A percentile compares a stretch with the other conserved stretches of the same genome.
These are phyloP conservation scores for Metschnikowia similis DNA, from an alignment of 805 yeast genomes.

Conservation along the genomic window DNA sequence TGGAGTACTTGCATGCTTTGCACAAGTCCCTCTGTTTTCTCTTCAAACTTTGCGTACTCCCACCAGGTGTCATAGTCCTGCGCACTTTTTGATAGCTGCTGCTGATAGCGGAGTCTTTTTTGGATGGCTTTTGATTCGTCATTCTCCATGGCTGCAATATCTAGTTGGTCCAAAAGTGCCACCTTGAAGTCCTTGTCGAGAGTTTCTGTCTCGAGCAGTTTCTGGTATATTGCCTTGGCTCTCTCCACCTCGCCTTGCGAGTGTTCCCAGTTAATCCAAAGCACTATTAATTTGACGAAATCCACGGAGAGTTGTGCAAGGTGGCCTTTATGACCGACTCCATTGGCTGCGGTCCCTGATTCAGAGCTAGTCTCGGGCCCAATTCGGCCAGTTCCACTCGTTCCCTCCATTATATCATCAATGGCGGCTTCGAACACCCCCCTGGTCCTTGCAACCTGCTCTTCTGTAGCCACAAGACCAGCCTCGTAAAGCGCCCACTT, in stretches of 20 bases:
- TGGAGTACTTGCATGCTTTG: conserved; percentile 37
- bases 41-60: conserved; percentile 55
- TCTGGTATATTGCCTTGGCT: conserved; percentile 52
- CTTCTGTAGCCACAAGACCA: conserved; percentile 16
- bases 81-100: conserved; percentile 42
- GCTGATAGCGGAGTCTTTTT: conserved; percentile 53
- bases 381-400: background rate
- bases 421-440: conserved; percentile 64
- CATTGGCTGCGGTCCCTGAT: too few relatives aligned
- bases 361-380: too few relatives aligned
- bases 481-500: conserved; percentile 74
- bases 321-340: too few relatives aligned
- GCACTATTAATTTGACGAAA: conserved; percentile 29
- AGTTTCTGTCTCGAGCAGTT: conserved; percentile 37
- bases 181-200: conserved; percentile 9
- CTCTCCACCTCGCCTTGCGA: conserved; percentile 57
- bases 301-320: conserved; percentile 4
- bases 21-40: conserved; percentile 27
- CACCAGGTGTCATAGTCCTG: conserved; percentile 80
- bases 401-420: conserved; percentile 29
- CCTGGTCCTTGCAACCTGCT: conserved; percentile 46
- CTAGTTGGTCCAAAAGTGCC: conserved; percentile 16
- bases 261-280: conserved; percentile 74
- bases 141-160: background rate
- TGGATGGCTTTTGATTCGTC: background rate